These are phyloP conservation scores for Rhynchosporium secalis DNA, from an alignment of 2,329 filamentous ascomycete genomes.

Conservation along the genomic window DNA sequence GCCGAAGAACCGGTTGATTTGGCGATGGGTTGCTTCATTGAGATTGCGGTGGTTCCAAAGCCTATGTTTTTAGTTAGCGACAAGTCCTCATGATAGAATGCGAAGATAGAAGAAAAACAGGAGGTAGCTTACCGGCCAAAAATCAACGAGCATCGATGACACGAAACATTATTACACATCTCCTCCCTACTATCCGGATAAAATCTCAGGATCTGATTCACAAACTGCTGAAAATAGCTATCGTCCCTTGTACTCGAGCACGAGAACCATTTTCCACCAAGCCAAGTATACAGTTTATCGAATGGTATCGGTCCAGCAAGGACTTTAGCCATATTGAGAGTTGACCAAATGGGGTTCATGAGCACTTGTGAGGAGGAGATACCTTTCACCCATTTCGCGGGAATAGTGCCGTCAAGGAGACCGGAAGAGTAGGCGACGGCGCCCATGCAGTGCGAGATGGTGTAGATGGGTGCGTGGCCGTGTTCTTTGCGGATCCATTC, in stretches of 20 bases:
- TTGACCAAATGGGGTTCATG: constrained; percentile 60
- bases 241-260: constrained; percentile 51
- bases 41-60: constrained; percentile 65
- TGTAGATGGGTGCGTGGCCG: constrained; percentile 50
- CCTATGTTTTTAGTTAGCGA: constrained; percentile 23
- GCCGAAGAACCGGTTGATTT: constrained; percentile 61
- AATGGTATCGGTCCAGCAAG: constrained; percentile 47
- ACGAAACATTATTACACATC: constrained; percentile 61
- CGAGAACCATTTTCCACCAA: constrained; percentile 57
- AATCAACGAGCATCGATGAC: constrained; percentile 59
- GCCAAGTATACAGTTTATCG: constrained; percentile 49
- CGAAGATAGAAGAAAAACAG: neutral
- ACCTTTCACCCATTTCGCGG: constrained; percentile 56
- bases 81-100: neutral
- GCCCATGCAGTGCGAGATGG: constrained; percentile 64
- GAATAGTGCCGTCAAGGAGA: constrained; percentile 62
- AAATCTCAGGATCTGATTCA: constrained; percentile 59
- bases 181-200: constrained; percentile 56
- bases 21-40: constrained; percentile 63
- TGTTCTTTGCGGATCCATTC: constrained; percentile 49
- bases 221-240: constrained; percentile 48
- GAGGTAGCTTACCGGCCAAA: constrained; percentile 53
- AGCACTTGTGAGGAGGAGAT: constrained; percentile 62
- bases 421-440: constrained; percentile 58
- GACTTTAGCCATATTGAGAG: constrained; percentile 58